phyloP scores from a whole-genome alignment of 129 eudicot species.

The Arctium lappa region DNA sequence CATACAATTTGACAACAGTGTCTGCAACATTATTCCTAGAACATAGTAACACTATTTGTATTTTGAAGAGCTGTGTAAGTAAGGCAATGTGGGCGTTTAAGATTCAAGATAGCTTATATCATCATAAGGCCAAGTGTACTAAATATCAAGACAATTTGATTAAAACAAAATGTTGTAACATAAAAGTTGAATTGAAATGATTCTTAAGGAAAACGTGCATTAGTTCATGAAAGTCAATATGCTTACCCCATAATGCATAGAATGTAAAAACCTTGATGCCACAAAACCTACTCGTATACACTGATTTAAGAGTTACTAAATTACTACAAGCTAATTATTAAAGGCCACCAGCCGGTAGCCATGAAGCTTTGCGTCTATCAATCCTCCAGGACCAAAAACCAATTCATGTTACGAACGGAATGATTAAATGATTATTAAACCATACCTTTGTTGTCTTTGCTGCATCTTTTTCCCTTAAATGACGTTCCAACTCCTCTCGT shows the following conservation, averaged over 20 bases:
- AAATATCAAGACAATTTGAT: background rate
- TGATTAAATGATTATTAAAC: constrained; percentile 1
- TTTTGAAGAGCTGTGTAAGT: background rate
- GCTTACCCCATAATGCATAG: background rate
- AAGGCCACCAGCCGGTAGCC: background rate
- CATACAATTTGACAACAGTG: background rate
- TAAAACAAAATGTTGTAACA: background rate
- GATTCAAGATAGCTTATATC: background rate
- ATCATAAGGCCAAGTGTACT: background rate
- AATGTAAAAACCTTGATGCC: no score
- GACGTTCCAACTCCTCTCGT: constrained; percentile 78
- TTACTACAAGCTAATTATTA: background rate
- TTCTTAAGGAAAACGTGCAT: background rate
- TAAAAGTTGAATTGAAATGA: background rate
- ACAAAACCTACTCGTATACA: no score
- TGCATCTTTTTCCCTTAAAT: constrained; percentile 82
- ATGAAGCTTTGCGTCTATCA: background rate
- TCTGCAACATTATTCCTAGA: background rate
- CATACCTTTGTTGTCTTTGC: constrained; percentile 83
- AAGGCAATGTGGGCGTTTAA: background rate
- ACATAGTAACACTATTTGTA: background rate
- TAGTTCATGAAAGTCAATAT: background rate
- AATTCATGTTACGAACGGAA: background rate
- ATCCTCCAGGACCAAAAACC: background rate
- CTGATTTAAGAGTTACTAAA: no score